A percentile compares a stretch with the other conserved stretches of the same genome.
Evolutionary conservation across 768 basidiomycete genomes (phyloP).

Genomic region (Rhodotorula babjevae): DNA sequence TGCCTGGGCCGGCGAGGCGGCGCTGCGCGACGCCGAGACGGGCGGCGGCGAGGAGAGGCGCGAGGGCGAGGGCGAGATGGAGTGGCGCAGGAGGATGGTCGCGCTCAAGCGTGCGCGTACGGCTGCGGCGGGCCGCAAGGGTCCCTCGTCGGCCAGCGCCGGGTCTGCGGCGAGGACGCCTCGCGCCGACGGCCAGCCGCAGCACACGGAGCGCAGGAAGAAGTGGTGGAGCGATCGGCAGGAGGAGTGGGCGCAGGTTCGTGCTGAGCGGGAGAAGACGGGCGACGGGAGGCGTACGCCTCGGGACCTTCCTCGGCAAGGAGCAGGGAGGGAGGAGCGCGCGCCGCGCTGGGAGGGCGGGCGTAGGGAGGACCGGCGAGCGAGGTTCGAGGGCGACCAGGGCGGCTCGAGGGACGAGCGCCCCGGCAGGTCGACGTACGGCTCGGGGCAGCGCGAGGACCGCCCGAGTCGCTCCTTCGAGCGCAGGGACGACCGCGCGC

Average conservation of each 20-base stretch:
- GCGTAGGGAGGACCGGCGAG: not conserved
- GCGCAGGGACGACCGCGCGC: too few relatives aligned
- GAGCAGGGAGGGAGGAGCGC: not conserved
- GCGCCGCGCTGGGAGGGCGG: not conserved
- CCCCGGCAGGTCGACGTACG: too few relatives aligned
- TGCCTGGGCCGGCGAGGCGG: not conserved
- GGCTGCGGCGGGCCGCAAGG: not conserved
- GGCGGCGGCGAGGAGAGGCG: not conserved
- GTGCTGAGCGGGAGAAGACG: not conserved
- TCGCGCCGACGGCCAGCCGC: not conserved
- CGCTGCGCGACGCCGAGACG: not conserved
- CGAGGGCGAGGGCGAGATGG: not conserved
- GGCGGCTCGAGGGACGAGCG: not conserved
- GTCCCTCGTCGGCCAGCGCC: not conserved
- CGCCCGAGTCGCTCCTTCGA: too few relatives aligned
- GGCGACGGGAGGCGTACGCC: not conserved
- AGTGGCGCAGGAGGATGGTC: not conserved
- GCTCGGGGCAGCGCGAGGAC: too few relatives aligned
- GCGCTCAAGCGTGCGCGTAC: not conserved
- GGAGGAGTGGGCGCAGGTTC: constrained; percentile 1
- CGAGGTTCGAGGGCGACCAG: not conserved
- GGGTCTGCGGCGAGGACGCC: not conserved
- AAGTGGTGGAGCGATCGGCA: not conserved
- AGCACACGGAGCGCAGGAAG: not conserved
- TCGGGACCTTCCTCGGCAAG: not conserved